These are phyloP conservation scores for Hypoxylon sp. DNA, from an alignment of 2,329 filamentous ascomycete genomes.

Conservation along the genomic window DNA sequence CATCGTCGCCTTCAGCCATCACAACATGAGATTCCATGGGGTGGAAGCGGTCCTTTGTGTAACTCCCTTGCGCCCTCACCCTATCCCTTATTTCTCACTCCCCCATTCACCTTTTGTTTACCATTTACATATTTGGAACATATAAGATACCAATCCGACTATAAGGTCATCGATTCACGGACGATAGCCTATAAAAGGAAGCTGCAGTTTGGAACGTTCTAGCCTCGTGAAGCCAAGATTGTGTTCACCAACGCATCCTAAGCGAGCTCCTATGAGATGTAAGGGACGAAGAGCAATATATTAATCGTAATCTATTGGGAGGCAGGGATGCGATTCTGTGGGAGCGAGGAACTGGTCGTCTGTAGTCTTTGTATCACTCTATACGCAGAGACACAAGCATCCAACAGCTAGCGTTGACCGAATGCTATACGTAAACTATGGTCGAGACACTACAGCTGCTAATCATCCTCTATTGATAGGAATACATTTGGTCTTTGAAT, in stretches of 20 bases:
- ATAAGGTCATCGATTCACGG: background rate
- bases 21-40: background rate
- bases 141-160: background rate
- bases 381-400: too few relatives aligned
- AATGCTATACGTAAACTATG: background rate
- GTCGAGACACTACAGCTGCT: background rate
- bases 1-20: background rate
- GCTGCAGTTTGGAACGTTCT: background rate
- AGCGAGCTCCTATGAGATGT: background rate
- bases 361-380: background rate
- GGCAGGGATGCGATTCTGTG: background rate
- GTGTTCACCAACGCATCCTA: background rate
- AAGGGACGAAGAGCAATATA: background rate
- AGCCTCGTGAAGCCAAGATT: background rate
- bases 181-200: background rate
- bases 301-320: background rate
- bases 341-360: background rate
- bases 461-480: background rate
- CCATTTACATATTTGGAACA: background rate
- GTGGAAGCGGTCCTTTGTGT: background rate
- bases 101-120: background rate
- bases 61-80: background rate
- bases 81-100: background rate
- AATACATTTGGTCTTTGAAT: background rate
- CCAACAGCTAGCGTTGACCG: too few relatives aligned